Conservation (phyloP, 2,329 filamentous ascomycete species). For the Drechslerella dactyloides region DNA sequence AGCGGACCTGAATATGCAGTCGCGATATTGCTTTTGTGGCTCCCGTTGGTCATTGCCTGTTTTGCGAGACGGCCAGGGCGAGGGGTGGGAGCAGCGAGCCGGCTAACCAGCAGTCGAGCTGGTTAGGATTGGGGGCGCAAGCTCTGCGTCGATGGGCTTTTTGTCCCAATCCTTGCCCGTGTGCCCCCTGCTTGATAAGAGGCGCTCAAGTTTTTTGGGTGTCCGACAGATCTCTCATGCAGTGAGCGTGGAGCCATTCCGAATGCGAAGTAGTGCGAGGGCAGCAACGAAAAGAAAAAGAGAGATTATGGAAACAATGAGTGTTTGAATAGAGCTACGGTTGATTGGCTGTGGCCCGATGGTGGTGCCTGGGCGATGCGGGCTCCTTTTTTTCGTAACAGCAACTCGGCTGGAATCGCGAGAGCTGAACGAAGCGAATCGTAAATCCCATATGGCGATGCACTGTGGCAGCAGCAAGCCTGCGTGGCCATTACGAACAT, state of each 20-base stretch:
- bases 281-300: conserved; percentile 8
- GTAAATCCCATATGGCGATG: background rate
- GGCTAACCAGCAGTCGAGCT: background rate
- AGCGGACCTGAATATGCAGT: too few species aligned
- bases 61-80: too few species aligned
- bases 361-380: conserved; percentile 15
- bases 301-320: conserved; percentile 16
- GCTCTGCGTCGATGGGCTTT: conserved; percentile 12
- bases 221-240: conserved; percentile 13
- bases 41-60: too few species aligned
- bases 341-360: conserved; percentile 30
- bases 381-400: conserved; percentile 12
- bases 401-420: conserved; percentile 28
- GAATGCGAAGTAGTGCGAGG: conserved; percentile 25
- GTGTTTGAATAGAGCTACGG: conserved; percentile 17
- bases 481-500: background rate
- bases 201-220: conserved; percentile 11
- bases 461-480: background rate
- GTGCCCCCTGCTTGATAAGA: conserved; percentile 48
- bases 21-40: conserved; percentile 16
- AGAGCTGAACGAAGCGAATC: background rate
- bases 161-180: conserved; percentile 34
- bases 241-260: conserved; percentile 17
- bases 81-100: background rate
- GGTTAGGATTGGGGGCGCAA: conserved; percentile 30